Evolutionary conservation across 306 rosid species (phyloP), one percentile per base, ranked within the genome.

Genomic region (Quercus berberidifolia): DNA sequence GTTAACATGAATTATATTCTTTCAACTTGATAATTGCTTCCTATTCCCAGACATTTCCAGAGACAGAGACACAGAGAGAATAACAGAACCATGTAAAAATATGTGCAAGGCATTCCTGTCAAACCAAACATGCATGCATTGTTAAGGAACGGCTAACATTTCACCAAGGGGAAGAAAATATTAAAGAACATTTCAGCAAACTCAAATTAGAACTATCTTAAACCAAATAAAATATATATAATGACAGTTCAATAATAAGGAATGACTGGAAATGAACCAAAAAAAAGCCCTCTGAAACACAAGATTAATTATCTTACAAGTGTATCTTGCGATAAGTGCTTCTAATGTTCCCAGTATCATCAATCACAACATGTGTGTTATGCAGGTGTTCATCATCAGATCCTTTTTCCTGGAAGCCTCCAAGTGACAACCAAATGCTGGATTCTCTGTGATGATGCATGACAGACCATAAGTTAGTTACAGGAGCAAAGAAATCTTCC

Each of bases 351-450:
- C 99, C 99, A n/a, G 73, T 69, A 77, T 93, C 89, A 77, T 95
- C 99, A n/a, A 95, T 86, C 14, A 95, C 74, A 79, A 95, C 89
- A 51, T 95, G 99, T 4, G 98, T 91, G 82, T 95, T 95, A 67
- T 71, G 86, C 88, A 91, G 82, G 82, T 88, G 98, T 55, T 87
- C 71, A 54, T 90, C 92, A 79, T 93, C 98, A 33, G 92, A 84
- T 76, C 91, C 99, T 79, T 73, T 95, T 73, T 91, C 97, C 74
- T 95, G 99, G 78, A 95, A 95, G 72, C 99, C 99, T 65, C 99
- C 99, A 43, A 95, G 97, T 55, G 99, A 95, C 83, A 95, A 79
- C 99, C 99, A 95, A 82, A 95, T 95, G 86, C 90, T 80, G 54
- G 94, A 91, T 25, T 92, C 96, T 90, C 99, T 95, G 91, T 87